These are phyloP conservation scores for Scleroderma bovista DNA, from an alignment of 768 basidiomycete species.

Conservation along the genomic window DNA sequence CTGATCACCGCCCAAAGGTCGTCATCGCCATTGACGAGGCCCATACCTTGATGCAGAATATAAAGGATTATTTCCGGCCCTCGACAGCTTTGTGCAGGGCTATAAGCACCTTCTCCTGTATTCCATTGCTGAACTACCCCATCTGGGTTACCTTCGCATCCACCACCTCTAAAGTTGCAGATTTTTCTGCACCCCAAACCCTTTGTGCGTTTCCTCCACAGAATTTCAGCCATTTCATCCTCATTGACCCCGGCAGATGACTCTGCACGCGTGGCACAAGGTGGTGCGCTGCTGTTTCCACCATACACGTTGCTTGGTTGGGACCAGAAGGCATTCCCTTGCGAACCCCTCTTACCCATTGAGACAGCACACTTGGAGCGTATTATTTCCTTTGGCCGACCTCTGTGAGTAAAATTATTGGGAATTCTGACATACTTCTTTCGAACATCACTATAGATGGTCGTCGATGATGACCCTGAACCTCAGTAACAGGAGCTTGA, in stretches of 20 bases:
- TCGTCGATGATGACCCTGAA: not conserved
- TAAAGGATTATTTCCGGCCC: not conserved
- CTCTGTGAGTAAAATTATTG: not conserved
- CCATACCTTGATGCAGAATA: not conserved
- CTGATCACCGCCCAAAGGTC: not conserved
- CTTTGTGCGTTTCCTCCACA: not conserved
- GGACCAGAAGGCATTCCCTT: constrained; percentile 3
- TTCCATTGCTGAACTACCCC: not conserved
- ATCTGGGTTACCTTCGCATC: constrained; percentile 4
- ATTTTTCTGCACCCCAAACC: not conserved
- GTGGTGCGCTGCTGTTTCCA: not conserved
- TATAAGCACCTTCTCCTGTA: not conserved
- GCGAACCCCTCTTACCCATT: not conserved
- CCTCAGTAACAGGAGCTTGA: no score
- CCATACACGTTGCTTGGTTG: constrained; percentile 4
- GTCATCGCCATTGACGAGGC: not conserved
- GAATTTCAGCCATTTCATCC: not conserved
- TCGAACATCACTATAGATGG: not conserved
- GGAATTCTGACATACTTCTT: no score
- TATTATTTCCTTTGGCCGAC: constrained; percentile 1
- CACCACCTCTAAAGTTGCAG: not conserved
- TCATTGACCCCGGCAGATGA: not conserved
- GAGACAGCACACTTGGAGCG: not conserved
- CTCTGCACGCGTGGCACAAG: not conserved
- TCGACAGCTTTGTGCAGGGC: not conserved